phyloP scores from a whole-genome alignment of 352 stramenopile species.

The Phytopythium delawarense region DNA sequence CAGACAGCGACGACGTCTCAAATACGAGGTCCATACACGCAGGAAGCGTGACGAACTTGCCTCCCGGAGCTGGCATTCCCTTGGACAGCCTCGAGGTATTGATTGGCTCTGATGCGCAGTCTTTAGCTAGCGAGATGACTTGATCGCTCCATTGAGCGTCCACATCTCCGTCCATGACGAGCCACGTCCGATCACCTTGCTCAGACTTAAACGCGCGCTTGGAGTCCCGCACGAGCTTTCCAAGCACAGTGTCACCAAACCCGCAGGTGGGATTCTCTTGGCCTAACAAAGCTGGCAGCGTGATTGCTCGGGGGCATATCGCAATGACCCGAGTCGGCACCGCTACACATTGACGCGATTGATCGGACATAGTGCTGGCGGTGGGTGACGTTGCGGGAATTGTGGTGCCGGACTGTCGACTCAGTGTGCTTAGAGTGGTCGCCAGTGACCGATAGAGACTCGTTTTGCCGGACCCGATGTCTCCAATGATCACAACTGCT shows the following conservation, averaged over 20 bases:
- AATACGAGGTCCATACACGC: constrained; percentile 39
- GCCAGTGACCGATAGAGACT: constrained; percentile 39
- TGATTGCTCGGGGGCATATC: constrained; percentile 35
- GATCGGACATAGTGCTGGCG: neutral
- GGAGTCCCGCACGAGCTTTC: constrained; percentile 37
- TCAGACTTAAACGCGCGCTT: constrained; percentile 20
- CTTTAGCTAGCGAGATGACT: constrained; percentile 27
- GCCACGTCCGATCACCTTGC: constrained; percentile 39
- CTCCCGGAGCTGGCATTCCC: constrained; percentile 31
- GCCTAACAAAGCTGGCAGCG: constrained; percentile 26
- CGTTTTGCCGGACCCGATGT: constrained; percentile 48
- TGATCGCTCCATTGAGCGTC: constrained; percentile 40
- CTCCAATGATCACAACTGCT: constrained; percentile 36
- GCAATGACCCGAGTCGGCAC: neutral
- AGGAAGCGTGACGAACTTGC: constrained; percentile 35
- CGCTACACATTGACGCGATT: neutral
- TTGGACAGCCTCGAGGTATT: constrained; percentile 9
- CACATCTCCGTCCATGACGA: constrained; percentile 64
- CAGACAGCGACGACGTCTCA: constrained; percentile 42
- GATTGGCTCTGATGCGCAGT: constrained; percentile 12
- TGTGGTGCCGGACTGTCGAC: neutral
- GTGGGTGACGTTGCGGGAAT: neutral
- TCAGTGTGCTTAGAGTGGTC: constrained; percentile 15
- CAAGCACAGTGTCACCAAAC: constrained; percentile 27
- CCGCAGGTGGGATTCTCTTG: constrained; percentile 4